These are phyloP conservation scores for Globisporangium perplexum DNA, from an alignment of 352 stramenopile genomes.

Conservation along the genomic window DNA sequence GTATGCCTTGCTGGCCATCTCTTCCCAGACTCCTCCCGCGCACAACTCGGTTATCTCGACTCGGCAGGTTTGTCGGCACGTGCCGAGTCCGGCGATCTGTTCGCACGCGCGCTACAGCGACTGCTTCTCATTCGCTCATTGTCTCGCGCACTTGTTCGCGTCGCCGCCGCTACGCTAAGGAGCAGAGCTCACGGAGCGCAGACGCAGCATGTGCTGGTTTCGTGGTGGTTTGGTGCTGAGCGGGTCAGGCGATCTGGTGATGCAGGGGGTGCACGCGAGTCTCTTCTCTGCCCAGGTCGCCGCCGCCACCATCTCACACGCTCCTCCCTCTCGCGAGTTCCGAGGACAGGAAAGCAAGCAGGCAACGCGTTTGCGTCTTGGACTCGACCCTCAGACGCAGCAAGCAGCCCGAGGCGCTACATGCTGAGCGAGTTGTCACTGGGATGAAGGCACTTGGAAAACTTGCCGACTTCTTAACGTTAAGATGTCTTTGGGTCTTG, in stretches of 20 bases:
- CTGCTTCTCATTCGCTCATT: too few relatives aligned
- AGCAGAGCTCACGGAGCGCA: neutral
- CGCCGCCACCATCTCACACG: neutral
- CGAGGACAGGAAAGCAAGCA: too few relatives aligned
- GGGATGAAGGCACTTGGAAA: neutral
- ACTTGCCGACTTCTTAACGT: neutral
- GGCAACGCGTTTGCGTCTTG: too few relatives aligned
- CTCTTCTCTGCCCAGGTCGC: neutral
- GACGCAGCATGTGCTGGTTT: neutral
- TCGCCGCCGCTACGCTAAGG: neutral
- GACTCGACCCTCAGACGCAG: too few relatives aligned
- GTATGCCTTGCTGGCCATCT: neutral
- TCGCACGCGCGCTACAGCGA: neutral
- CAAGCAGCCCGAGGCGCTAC: too few relatives aligned
- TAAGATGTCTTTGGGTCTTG: neutral
- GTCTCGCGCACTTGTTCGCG: too few relatives aligned
- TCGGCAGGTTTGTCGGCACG: neutral
- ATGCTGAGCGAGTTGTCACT: too few relatives aligned
- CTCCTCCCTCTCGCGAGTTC: neutral
- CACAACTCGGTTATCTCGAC: neutral
- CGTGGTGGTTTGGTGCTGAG: neutral
- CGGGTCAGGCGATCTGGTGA: constrained; percentile 3
- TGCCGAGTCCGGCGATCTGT: neutral
- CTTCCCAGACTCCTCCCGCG: neutral
- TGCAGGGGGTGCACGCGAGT: neutral